Base-by-base conservation (phyloP, 2,329 filamentous ascomycete species). In the Cordyceps pruinosa region DNA sequence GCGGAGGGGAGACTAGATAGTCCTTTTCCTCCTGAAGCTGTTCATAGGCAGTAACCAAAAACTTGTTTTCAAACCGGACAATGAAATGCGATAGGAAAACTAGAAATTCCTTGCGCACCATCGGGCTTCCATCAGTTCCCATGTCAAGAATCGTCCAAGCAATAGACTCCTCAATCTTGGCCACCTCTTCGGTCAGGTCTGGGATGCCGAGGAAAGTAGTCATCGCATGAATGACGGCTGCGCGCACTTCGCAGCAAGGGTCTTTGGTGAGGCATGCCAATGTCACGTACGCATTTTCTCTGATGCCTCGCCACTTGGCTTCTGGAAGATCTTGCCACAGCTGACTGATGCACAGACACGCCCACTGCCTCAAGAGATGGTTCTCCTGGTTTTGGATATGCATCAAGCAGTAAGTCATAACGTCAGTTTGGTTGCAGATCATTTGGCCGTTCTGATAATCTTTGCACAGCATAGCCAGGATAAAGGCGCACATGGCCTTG, bases 401-500 rank as follows among this genome's bases (percentile, higher is more conserved):
- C 5, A 82, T 79, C 41, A 97, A 75, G 68, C 93, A 97, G 64
- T 88, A 93, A 37, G 88, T 85, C 77, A 97, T 93, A 61, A 97
- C 86, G 62, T 96, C 92, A 0, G 88, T 89, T 63, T 90, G 89
- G 64, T 97, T 86, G 68, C 92, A 97, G 12, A 96, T 92, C 51
- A 87, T 87, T 70, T 97, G 92, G 2, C 93, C 94, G 61, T 94
- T 90, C 62, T 87, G 88, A 72, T 96, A 96, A 61, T 89, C 89
- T 69, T 94, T 96, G 82, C 94, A 99, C 61, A 99, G 90, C 82
- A 97, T 96, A 26, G 93, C 89, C 42, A 97, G 84, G 60, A 99
- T 96, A 69, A 99, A 99, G 2, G 94, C 92, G 70, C 94, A 97
- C 94, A 99, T 99, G 44, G 94, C 94, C 67, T 95, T 90, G 75